Evolutionary conservation across 106 monocot genomes (phyloP).

Genomic region (Xerophyta viscosa): DNA sequence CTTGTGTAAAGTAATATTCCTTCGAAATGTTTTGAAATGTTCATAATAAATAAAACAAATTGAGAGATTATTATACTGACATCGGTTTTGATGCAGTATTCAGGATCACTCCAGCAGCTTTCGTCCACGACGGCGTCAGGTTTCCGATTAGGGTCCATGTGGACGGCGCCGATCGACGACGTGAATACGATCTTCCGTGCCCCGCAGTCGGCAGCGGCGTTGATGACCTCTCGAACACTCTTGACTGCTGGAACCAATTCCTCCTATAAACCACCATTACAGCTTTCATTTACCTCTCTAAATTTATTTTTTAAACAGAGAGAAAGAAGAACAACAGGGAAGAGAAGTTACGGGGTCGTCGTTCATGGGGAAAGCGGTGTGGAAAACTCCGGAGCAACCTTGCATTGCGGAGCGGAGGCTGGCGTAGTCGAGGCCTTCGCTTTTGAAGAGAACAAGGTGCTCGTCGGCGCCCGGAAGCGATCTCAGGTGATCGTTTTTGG

Average conservation of each 20-base stretch:
- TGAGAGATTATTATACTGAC: constrained; percentile 2
- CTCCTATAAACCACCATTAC: constrained; percentile 18
- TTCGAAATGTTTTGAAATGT: too few relatives aligned
- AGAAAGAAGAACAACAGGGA: not conserved
- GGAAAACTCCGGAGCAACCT: constrained; percentile 70
- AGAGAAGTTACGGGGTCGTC: constrained; percentile 76
- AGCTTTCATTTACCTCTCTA: not conserved
- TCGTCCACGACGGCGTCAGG: constrained; percentile 44
- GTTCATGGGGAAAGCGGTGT: constrained; percentile 67
- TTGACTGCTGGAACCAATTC: constrained; percentile 57
- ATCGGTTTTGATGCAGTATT: constrained; percentile 45
- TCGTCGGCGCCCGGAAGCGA: constrained; percentile 53
- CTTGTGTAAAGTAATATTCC: too few relatives aligned
- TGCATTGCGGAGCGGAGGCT: constrained; percentile 37
- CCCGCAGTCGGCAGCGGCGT: constrained; percentile 44
- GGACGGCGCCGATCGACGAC: constrained; percentile 52
- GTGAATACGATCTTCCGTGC: constrained; percentile 52
- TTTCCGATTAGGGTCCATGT: constrained; percentile 43
- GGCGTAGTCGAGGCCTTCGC: constrained; percentile 60
- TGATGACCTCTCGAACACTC: constrained; percentile 33
- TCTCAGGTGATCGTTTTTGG: constrained; percentile 60
- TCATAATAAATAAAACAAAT: too few relatives aligned
- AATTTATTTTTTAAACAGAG: not conserved
- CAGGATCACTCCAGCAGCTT: constrained; percentile 53
- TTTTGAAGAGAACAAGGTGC: constrained; percentile 51